Base-by-base conservation (phyloP, 352 stramenopile species). In the Phytophthora idaei region DNA sequence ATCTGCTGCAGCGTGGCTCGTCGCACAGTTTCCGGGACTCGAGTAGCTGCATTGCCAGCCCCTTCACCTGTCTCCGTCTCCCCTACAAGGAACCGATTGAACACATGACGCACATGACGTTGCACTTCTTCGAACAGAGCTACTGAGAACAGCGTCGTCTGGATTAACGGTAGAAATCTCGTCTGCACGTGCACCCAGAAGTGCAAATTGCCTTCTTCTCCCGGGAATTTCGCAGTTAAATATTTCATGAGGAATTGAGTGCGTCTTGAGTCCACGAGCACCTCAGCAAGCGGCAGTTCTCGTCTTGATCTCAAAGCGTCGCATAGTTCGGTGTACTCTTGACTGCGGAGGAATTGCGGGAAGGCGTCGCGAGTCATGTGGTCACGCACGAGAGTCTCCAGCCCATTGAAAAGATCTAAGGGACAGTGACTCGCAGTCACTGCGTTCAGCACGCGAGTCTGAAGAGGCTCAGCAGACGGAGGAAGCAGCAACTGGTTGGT, bases 151-250 rank as follows among this genome's bases (percentile, higher is more conserved):
- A 78, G 37, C 3, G 67, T 81, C 6, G 76, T 82, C 71, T 89
- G 77, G 41, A 93, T 80, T 21, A 93, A 63, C 14, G 85, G 83
- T 44, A 92, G 57, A 41, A 93, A 93, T 7, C 61, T 46, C 11
- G 85, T 92, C 57, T 93, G 85, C 10, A 93, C 85, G 11, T 92
- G 74, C 47, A 90, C 73, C 83, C 83, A 93, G 63, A 93, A 90
- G 52, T 69, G 76, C 52, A 92, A 53, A 39, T 90, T 93, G 51
- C 78, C 78, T 31, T 89, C 64, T 27, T 69, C 55, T 4, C 49
- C 37, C 0, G 76, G 67, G 6, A 78, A 54, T 4, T 49, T 49
- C 12, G 78, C 44, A n/a, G 64, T 55, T 32, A 93, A 44, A 46
- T 82, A 90, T 44, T 57, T 68, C 61, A 82, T 69, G 15, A 93